phyloP scores from a whole-genome alignment of 192 early-diverging fungal species.

The Podila epicladia region DNA sequence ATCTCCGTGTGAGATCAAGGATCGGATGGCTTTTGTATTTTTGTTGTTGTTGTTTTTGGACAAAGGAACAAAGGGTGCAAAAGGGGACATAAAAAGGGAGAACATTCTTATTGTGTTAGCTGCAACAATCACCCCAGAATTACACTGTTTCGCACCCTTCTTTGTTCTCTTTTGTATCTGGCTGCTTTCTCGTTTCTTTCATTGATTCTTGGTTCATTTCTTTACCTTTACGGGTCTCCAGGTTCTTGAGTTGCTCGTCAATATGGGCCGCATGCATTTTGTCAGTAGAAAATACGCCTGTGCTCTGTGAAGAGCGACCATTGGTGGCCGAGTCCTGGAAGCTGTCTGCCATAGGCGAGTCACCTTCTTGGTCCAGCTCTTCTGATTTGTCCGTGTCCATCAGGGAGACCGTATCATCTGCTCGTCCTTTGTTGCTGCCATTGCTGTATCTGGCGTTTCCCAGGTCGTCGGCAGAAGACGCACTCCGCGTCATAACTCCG shows the following conservation, averaged over 20 bases:
- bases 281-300: slow-evolving; percentile 27
- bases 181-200: not conserved
- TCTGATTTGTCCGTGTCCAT: slow-evolving; percentile 29
- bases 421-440: slow-evolving; percentile 1
- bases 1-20: slow-evolving; percentile 55
- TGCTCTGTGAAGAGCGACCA: not conserved
- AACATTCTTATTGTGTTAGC: not conserved
- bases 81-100: not conserved
- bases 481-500: slow-evolving; percentile 33
- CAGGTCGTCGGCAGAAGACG: slow-evolving; percentile 8
- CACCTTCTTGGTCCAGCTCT: slow-evolving; percentile 39
- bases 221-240: slow-evolving; percentile 50
- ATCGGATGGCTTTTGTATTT: slow-evolving; percentile 50
- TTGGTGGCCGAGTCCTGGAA: slow-evolving; percentile 6
- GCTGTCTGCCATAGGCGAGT: slow-evolving; percentile 48
- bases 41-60: slow-evolving; percentile 1
- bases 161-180: not conserved
- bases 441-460: not conserved
- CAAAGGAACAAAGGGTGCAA: not conserved
- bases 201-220: not conserved
- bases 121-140: too few species aligned
- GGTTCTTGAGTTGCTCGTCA: slow-evolving; percentile 51
- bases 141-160: too few species aligned
- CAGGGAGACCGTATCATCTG: slow-evolving; percentile 5
- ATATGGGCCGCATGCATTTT: slow-evolving; percentile 37